Conservation (phyloP, 352 stramenopile species). For the Globisporangium iwayamae region DNA sequence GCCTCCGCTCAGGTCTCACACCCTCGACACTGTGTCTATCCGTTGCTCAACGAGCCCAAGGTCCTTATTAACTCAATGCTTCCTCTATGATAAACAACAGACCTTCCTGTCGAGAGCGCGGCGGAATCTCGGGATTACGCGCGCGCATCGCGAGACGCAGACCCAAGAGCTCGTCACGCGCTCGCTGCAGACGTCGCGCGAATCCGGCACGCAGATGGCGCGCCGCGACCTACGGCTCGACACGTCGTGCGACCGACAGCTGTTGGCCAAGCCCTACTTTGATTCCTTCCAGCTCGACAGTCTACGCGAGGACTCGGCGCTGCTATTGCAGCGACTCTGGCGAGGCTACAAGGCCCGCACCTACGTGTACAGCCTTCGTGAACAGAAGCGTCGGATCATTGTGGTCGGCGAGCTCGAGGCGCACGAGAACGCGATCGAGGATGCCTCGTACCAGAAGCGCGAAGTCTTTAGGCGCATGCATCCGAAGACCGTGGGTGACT, state of each 20-base stretch:
- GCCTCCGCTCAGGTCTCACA: slow-evolving; percentile 70
- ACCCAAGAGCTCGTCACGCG: slow-evolving; percentile 77
- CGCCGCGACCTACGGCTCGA: slow-evolving; percentile 73
- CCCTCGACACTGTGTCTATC: background rate
- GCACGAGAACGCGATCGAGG: slow-evolving; percentile 44
- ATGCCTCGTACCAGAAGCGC: slow-evolving; percentile 46
- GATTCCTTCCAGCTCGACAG: slow-evolving; percentile 87
- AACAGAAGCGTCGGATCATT: slow-evolving; percentile 31
- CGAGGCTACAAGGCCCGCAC: slow-evolving; percentile 66
- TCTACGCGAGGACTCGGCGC: slow-evolving; percentile 62
- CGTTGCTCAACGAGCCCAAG: background rate
- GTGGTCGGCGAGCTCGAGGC: slow-evolving; percentile 36
- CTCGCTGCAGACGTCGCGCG: slow-evolving; percentile 82
- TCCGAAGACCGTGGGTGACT: slow-evolving; percentile 74
- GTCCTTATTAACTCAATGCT: background rate
- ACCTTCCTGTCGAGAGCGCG: slow-evolving; percentile 51
- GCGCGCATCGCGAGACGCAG: slow-evolving; percentile 85
- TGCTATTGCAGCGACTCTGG: slow-evolving; percentile 89
- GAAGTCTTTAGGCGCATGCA: slow-evolving; percentile 89
- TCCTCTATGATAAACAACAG: slow-evolving; percentile 13
- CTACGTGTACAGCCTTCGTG: slow-evolving; percentile 45
- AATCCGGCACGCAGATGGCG: slow-evolving; percentile 90
- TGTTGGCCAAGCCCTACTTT: slow-evolving; percentile 82
- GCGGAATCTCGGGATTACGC: slow-evolving; percentile 28
- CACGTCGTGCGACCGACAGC: slow-evolving; percentile 47